These are phyloP conservation scores for Starmerella geochares DNA, from an alignment of 805 yeast genomes.

Conservation along the genomic window DNA sequence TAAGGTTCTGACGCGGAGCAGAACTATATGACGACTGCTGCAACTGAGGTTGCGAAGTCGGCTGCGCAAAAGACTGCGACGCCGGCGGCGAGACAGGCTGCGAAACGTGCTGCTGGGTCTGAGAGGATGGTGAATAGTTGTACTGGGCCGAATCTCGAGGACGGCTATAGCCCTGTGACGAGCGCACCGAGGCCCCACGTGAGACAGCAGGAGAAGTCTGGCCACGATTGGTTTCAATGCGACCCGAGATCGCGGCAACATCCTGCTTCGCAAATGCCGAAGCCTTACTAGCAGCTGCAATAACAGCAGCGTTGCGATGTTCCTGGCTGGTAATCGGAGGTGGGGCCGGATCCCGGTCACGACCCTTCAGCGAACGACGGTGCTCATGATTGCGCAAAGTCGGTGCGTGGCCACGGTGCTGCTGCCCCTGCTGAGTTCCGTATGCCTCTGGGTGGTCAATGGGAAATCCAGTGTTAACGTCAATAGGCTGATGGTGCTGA, in stretches of 20 bases:
- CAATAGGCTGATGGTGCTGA: constrained; percentile 18
- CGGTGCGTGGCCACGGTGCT: constrained; percentile 4
- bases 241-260: constrained; percentile 19
- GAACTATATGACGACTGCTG: neutral
- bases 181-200: constrained; percentile 4
- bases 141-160: neutral
- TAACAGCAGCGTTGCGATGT: constrained; percentile 21
- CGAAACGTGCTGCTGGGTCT: neutral
- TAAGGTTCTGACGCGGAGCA: neutral
- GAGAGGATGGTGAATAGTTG: neutral
- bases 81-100: too few relatives aligned
- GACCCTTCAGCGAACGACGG: constrained; percentile 2
- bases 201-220: constrained; percentile 8
- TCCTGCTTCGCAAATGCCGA: constrained; percentile 22
- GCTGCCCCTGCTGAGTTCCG: neutral
- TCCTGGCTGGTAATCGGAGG: constrained; percentile 5
- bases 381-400: constrained; percentile 9
- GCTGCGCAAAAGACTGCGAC: too few relatives aligned
- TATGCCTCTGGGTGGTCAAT: constrained; percentile 6
- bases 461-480: constrained; percentile 22
- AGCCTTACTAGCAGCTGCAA: constrained; percentile 22
- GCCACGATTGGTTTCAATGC: constrained; percentile 4
- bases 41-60: too few relatives aligned
- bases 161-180: neutral
- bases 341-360: constrained; percentile 6